Evolutionary conservation across 768 basidiomycete genomes (phyloP).

Genomic region (Lyophyllum decastes): DNA sequence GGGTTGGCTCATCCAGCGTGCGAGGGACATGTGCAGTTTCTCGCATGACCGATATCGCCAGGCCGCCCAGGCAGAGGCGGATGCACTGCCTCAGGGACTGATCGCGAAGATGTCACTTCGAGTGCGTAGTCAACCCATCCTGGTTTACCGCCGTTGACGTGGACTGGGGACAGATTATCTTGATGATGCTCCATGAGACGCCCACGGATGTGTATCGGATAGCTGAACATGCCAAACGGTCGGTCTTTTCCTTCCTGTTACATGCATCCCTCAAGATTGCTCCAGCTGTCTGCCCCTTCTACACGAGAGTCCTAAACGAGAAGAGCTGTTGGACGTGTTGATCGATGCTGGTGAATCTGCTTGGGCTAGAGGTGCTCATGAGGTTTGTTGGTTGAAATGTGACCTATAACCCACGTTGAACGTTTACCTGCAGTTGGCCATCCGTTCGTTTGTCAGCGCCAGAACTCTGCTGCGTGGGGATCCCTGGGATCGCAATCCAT

Average conservation of each 20-base stretch:
- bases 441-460: constrained; percentile 63
- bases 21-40: constrained; percentile 77
- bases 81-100: constrained; percentile 45
- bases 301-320: constrained; percentile 59
- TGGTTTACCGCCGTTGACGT: background rate
- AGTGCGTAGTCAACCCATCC: constrained; percentile 34
- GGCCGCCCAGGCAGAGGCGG: constrained; percentile 64
- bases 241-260: constrained; percentile 9
- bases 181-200: constrained; percentile 69
- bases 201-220: constrained; percentile 67
- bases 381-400: constrained; percentile 38
- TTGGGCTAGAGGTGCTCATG: constrained; percentile 72
- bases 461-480: constrained; percentile 52
- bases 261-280: background rate
- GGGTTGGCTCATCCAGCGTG: constrained; percentile 74
- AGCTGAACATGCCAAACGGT: constrained; percentile 71
- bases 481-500: constrained; percentile 52
- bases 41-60: constrained; percentile 76
- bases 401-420: background rate
- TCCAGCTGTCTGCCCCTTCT: constrained; percentile 62
- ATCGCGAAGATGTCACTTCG: constrained; percentile 71
- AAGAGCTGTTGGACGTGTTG: constrained; percentile 59
- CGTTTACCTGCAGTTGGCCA: constrained; percentile 46
- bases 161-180: constrained; percentile 49
- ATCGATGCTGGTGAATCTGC: constrained; percentile 73